phyloP scores from a whole-genome alignment of 2,329 filamentous ascomycete genomes.

The Myriosclerotinia duriaeana region DNA sequence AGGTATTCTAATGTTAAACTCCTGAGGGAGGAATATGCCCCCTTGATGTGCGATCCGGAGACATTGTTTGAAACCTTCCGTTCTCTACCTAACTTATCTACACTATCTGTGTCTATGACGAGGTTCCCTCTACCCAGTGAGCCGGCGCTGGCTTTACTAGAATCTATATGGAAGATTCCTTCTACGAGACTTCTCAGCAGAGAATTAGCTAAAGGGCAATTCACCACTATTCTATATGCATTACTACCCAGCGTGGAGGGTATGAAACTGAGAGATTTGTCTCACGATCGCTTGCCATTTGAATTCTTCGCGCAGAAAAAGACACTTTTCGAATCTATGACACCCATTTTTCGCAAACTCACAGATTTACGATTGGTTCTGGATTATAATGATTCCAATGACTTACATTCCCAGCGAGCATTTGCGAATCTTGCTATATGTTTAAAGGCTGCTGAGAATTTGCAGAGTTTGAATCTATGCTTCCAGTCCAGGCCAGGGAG shows the following conservation, averaged over 20 bases:
- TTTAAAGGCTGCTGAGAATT: conserved; percentile 26
- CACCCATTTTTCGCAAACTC: conserved; percentile 27
- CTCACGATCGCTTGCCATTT: conserved; percentile 37
- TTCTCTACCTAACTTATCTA: conserved; percentile 29
- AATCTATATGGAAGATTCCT: conserved; percentile 35
- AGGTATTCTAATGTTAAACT: conserved; percentile 38
- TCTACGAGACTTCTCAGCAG: conserved; percentile 32
- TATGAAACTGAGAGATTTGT: conserved; percentile 27
- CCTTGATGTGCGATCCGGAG: conserved; percentile 29
- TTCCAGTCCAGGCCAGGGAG: conserved; percentile 32
- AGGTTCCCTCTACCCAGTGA: conserved; percentile 2
- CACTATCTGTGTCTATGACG: not conserved
- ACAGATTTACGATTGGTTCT: conserved; percentile 29
- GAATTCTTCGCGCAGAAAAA: conserved; percentile 37
- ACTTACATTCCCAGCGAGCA: conserved; percentile 23
- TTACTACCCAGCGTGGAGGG: conserved; percentile 3
- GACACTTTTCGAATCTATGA: conserved; percentile 25
- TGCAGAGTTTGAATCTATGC: conserved; percentile 28
- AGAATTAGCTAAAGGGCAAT: conserved; percentile 31
- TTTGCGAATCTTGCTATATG: conserved; percentile 30
- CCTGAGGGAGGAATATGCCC: conserved; percentile 35
- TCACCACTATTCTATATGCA: conserved; percentile 30
- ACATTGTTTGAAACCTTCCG: conserved; percentile 29
- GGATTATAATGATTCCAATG: conserved; percentile 29
- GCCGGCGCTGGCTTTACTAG: conserved; percentile 26